These are phyloP conservation scores for Selaginella tamariscina DNA, from an alignment of 75 land plant species.

Conservation along the genomic window DNA sequence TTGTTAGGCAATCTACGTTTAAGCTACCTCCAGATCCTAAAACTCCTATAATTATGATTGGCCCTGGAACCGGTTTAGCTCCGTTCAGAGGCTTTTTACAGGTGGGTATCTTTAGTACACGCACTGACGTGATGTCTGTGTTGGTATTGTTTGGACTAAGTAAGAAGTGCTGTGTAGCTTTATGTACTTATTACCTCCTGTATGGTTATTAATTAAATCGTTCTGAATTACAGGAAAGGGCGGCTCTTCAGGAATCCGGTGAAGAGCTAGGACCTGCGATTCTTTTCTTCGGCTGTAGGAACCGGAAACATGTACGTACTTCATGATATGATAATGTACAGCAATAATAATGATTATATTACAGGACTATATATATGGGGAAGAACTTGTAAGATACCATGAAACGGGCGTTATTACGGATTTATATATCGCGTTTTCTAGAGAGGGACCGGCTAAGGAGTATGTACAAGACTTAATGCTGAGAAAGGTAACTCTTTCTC, in stretches of 20 bases:
- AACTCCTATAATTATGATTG: conserved; percentile 41
- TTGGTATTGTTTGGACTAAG: background rate
- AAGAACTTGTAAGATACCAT: conserved; percentile 56
- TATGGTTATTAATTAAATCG: background rate
- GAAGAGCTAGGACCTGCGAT: conserved; percentile 41
- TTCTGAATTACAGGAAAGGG: conserved; percentile 22
- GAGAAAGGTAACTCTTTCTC: conserved; percentile 47
- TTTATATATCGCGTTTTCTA: conserved; percentile 74
- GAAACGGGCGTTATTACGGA: conserved; percentile 58
- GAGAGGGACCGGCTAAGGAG: conserved; percentile 82
- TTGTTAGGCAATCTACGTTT: conserved; percentile 43
- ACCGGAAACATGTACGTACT: conserved; percentile 2
- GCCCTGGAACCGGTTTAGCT: conserved; percentile 58
- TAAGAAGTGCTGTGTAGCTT: background rate
- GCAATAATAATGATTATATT: background rate
- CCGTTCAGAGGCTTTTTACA: conserved; percentile 53
- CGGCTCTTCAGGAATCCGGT: conserved; percentile 67
- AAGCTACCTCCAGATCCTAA: conserved; percentile 32
- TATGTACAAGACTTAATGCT: conserved; percentile 91
- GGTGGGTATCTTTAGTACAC: conserved; percentile 16
- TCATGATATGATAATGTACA: background rate
- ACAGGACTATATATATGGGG: conserved; percentile 93
- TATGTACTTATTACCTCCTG: background rate
- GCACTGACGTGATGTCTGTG: too few species aligned
- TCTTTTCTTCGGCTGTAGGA: conserved; percentile 1